These are phyloP conservation scores for Emiliania huxleyi DNA, from an alignment of 78 protist species.

Conservation along the genomic window DNA sequence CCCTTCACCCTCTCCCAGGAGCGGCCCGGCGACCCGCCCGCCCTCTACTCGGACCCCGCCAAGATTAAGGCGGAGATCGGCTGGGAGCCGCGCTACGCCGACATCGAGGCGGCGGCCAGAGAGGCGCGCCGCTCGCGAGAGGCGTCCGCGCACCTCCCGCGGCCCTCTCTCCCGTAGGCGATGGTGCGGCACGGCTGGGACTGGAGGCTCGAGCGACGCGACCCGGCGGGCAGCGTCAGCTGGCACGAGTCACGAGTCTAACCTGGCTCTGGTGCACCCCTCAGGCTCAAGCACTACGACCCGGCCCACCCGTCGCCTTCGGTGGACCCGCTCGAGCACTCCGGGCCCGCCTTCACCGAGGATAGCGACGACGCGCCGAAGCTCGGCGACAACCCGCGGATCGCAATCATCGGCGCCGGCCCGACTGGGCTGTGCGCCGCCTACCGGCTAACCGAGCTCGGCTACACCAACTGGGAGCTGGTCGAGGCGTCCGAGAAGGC, in stretches of 20 bases:
- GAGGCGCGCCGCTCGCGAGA: no score
- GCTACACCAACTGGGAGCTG: constrained; percentile 12
- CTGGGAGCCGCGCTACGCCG: constrained; percentile 1
- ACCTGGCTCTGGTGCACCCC: no score
- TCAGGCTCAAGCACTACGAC: not conserved
- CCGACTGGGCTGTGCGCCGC: constrained; percentile 42
- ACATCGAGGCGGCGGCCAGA: no score
- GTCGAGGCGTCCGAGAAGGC: not conserved
- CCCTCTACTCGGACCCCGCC: not conserved
- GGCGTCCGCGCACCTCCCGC: no score
- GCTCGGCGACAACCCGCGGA: not conserved
- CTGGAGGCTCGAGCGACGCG: no score
- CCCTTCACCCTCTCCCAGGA: not conserved
- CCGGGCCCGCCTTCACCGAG: not conserved
- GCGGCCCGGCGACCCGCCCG: constrained; percentile 23
- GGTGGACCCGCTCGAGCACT: not conserved
- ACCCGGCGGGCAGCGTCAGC: no score
- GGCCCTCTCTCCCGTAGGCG: no score
- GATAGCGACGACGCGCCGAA: not conserved
- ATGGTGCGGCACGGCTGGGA: constrained; percentile 25
- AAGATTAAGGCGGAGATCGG: not conserved
- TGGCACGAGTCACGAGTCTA: no score
- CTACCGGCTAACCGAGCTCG: constrained; percentile 32
- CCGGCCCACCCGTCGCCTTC: not conserved
- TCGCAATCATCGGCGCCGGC: constrained; percentile 22